Evolutionary conservation across 1,284 basidiomycete species (phyloP), one percentile per base, ranked within the genome.

Genomic region (Ceratobasidium sp.): DNA sequence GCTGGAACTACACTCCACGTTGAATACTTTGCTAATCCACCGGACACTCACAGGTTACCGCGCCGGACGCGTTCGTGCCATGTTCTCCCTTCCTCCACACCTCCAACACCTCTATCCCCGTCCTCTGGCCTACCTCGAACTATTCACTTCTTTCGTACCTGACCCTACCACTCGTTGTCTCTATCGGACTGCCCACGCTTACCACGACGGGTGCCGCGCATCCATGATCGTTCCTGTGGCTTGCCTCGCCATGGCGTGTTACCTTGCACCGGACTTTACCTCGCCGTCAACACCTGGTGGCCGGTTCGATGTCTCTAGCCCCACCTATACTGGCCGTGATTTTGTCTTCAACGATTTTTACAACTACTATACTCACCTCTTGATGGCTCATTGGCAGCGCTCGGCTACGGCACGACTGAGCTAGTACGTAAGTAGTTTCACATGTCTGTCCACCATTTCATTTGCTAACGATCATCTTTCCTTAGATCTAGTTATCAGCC

Each of bases 61-160:
- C 19, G 49, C 67, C 19, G 67, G 51, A 7, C 51, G 34, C 19
- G 67, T 56, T 29, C 67, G 49, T 17, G 34, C 51, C 19, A 69
- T 69, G 15, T 69, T 69, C 29, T 19, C 51, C 6, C 51, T 69
- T 4, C 67, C 67, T n/a, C 32, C 25, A 19, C 32, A 40, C 49
- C 51, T 69, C 9, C 3, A 54, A 43, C 37, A 37, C n/a, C 13
- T 69, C 2, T 54, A 13, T 40, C 37, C 49, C 13, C 51, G 52
- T 40, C 67, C 67, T 6, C 52, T 69, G 6, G 67, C 43, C 19
- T 69, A 56, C 34, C 51, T 54, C 25, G 67, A 69, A 6, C 4
- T 37, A n/a, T 69, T 69, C 43, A 37, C 29, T 17, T 19, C 67
- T 17, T 69, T 69, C 25, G 17, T 17, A 4, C 9, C 67, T n/a